Base-by-base conservation (phyloP, 371 early-diverging fungal genomes). In the Cokeromyces recurvatus region DNA sequence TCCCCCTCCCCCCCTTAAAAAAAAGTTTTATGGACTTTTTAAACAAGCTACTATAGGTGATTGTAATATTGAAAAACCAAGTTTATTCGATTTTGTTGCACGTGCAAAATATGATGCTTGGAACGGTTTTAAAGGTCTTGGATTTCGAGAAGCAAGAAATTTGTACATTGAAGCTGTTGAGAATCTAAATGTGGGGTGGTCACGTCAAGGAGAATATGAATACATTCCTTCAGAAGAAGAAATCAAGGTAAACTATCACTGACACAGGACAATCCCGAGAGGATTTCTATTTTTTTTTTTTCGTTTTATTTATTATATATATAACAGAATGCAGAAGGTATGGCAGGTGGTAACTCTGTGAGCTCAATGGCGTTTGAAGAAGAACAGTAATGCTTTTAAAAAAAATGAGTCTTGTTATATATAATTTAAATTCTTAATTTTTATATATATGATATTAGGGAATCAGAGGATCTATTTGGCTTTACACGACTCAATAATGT, bases 31-130 rank as follows among this genome's bases (percentile, higher is more conserved):
- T 55, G 64, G 63, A 10, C 53, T 69, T 10, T 75, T 63, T 52
- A 75, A 75, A 44, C 76, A 75, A 59, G 63, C 69, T 11, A 75
- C 66, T 2, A 44, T 65, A 32, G 76, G 76, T 7, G 70, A 71
- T 31, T 59, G 61, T 37, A 59, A 64, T 46, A 57, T 32, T 2
- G 41, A 53, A 1, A 71, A 58, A 37, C 76, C 76, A 12, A 51
- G 52, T 20, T 41, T 75, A 19, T 67, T 75, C 45, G 72, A 75
- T 22, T 71, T 75, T 57, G 68, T 66, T 4, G 66, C 47, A 3
- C 63, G 76, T 14, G 76, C 76, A 1, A 75, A 75, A 32, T 75
- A 72, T 68, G 72, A 75, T 48, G 76, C 76, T 3, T 75, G 76
- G 76, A 51, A 75, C 16, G 35, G 34, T 1, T 32, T 55, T 19